phyloP scores from a whole-genome alignment of 148 eudicot genomes.

The Rhododendron henanense region DNA sequence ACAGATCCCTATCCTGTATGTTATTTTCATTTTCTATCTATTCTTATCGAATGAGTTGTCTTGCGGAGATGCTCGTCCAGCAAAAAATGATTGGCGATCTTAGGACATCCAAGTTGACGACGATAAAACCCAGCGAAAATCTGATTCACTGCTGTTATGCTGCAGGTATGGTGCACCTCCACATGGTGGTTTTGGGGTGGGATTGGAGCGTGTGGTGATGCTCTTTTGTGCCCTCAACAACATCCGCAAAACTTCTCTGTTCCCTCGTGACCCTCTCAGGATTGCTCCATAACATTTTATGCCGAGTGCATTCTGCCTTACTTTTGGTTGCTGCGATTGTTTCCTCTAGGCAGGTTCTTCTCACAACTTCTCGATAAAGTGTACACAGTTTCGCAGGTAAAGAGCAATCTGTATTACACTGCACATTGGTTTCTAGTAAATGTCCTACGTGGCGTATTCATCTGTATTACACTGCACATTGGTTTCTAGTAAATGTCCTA shows the following conservation, averaged over 20 bases:
- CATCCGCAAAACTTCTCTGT: slow-evolving; percentile 74
- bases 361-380: neutral
- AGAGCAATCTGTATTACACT: neutral
- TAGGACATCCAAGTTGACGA: neutral
- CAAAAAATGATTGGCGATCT: neutral
- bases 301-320: neutral
- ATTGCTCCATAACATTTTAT: slow-evolving; percentile 45
- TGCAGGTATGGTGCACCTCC: slow-evolving; percentile 91
- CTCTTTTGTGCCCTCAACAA: slow-evolving; percentile 83
- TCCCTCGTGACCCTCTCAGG: slow-evolving; percentile 81
- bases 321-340: neutral
- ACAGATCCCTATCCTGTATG: neutral
- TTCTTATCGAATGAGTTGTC: neutral
- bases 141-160: neutral
- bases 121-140: neutral
- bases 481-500: neutral
- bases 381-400: neutral
- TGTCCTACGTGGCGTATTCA: too few relatives aligned
- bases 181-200: slow-evolving; percentile 98
- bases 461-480: neutral
- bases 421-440: too few relatives aligned
- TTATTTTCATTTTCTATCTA: neutral
- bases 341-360: neutral
- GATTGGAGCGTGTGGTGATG: slow-evolving; percentile 92
- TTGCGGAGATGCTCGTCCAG: neutral